Base-by-base conservation (phyloP, 495 filamentous ascomycete genomes). In the Tuber aestivum region DNA sequence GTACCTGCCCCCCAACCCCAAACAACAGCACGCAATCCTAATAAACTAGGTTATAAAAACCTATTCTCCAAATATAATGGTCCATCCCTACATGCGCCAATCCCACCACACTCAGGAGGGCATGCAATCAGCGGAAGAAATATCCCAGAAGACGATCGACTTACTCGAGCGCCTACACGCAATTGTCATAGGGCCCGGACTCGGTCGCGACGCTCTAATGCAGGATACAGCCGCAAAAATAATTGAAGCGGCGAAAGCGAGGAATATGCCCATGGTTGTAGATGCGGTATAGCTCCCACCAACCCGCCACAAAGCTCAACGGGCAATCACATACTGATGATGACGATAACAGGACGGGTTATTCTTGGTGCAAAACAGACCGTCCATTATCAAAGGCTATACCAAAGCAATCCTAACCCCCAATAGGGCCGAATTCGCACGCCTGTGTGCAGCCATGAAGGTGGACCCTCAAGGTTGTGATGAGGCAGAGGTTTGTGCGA, bases 21-120 rank as follows among this genome's bases (percentile, higher is more conserved):
- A 69, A 40, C 69, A 73, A 76, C 41, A 65, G 20, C 42, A 23
- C 65, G 7, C 71, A 27, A 69, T 45, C 86, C 78, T 79, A 44
- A 79, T 41, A 8, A 41, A 35, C 48, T 37, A 79, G 84, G 95
- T 97, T 69, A 96, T 99, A 82, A 99, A 99, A 87, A 90, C 92
- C 23, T 99, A 98, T 87, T 98, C 96, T 48, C 95, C 95, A 16
- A 97, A 98, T 85, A 86, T 99, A 21, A 98, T 99, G 96, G 96
- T 99, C 21, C 96, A 98, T 83, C 96, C 95, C 3, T 87, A 97
- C 71, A 94, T 99, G 88, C 94, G 94, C 44, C 93, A 94, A 84
- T 87, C 88, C 74, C 78, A 83, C 75, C 81, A 88, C 83, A 82
- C 87, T 81, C 80, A 84, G 72, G 65, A 75, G 68, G 69, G 83